Conservation (phyloP, 306 rosid genomes). For the Inga laurina region DNA sequence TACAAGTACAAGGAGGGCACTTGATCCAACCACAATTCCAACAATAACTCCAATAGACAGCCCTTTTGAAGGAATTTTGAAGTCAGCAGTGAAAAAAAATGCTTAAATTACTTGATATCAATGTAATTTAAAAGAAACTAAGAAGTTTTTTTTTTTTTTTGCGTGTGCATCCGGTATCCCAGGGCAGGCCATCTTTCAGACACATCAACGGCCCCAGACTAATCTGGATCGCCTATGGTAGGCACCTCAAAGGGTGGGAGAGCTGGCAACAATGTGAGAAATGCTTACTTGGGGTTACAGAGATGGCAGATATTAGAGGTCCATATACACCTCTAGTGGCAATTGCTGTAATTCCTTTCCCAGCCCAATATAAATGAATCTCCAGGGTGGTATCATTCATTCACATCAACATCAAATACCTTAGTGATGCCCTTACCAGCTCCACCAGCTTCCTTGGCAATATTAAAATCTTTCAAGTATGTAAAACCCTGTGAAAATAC, state of each 20-base stretch:
- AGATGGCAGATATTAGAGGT: conserved; percentile 82
- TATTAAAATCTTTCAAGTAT: conserved; percentile 57
- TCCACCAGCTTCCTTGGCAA: conserved; percentile 62
- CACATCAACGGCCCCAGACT: too few relatives aligned
- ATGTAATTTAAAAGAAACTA: neutral
- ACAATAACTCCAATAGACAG: conserved; percentile 59
- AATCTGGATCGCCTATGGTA: too few relatives aligned
- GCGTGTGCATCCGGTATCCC: too few relatives aligned
- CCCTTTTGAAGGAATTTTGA: conserved; percentile 42
- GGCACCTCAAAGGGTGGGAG: too few relatives aligned
- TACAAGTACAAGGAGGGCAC: conserved; percentile 41
- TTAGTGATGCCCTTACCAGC: conserved; percentile 44
- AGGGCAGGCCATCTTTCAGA: too few relatives aligned
- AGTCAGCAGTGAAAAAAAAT: conserved; percentile 26
- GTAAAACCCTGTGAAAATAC: conserved; percentile 49
- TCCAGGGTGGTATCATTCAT: conserved; percentile 60
- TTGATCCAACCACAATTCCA: conserved; percentile 64
- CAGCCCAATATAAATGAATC: conserved; percentile 75
- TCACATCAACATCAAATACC: conserved; percentile 50
- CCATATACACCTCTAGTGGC: conserved; percentile 75
- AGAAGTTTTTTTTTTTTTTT: too few relatives aligned
- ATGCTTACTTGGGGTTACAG: conserved; percentile 66
- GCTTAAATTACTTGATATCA: conserved; percentile 2
- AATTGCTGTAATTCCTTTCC: conserved; percentile 76
- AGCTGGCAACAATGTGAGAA: neutral